These are phyloP conservation scores for Earliella scabrosa DNA, from an alignment of 1,284 basidiomycete genomes.

Conservation along the genomic window DNA sequence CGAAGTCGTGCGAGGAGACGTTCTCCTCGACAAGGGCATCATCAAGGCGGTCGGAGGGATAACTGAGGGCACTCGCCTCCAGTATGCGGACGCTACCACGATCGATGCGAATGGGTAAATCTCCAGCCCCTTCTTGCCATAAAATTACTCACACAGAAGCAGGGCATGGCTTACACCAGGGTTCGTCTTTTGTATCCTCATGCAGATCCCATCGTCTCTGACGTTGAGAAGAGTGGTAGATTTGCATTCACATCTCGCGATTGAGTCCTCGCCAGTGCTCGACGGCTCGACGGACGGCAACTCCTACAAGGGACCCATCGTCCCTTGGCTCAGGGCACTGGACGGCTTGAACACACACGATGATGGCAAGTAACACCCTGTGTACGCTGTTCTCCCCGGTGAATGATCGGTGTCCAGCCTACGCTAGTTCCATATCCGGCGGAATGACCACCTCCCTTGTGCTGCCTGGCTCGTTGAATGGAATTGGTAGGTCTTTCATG, in stretches of 20 bases:
- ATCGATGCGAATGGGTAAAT: conserved; percentile 34
- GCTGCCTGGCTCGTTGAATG: conserved; percentile 60
- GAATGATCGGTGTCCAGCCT: conserved; percentile 23
- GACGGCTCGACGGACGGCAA: conserved; percentile 44
- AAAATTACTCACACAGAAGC: not conserved
- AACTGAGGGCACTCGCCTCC: conserved; percentile 5
- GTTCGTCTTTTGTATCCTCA: conserved; percentile 25
- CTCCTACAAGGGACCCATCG: conserved; percentile 45
- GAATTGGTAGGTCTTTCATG: conserved; percentile 48
- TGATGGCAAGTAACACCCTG: conserved; percentile 57
- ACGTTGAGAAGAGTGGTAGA: conserved; percentile 50
- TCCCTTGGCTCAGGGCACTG: conserved; percentile 54
- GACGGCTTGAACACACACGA: conserved; percentile 54
- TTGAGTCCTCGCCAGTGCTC: conserved; percentile 43
- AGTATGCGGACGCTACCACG: conserved; percentile 23
- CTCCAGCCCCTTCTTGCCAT: not conserved
- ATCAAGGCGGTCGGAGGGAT: conserved; percentile 38
- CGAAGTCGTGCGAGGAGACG: conserved; percentile 39
- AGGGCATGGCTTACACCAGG: conserved; percentile 44
- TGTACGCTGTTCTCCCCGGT: too few species aligned
- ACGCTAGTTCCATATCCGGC: conserved; percentile 36
- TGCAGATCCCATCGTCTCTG: not conserved
- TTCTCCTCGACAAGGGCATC: conserved; percentile 42
- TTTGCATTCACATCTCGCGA: conserved; percentile 67
- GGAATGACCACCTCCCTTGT: conserved; percentile 75